Conservation (phyloP, 371 early-diverging fungal genomes). For the Rhizopus microsporus region DNA sequence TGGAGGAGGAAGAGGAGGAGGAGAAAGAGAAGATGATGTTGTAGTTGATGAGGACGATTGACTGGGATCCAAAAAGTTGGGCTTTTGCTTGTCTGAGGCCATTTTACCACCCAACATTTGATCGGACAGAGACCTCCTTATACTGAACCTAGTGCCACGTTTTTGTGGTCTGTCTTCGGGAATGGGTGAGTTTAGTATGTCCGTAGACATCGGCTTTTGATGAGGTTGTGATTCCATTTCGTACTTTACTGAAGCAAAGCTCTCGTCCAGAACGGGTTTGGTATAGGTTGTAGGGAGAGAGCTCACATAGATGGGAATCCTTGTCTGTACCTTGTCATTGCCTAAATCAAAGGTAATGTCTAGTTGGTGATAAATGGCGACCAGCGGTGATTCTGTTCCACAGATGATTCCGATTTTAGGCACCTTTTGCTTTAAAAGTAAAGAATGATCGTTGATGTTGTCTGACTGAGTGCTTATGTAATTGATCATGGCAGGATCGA, state of each 20-base stretch:
- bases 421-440: background rate
- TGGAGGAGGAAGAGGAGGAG: conserved; percentile 3
- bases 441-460: background rate
- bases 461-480: conserved; percentile 1
- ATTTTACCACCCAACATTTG: conserved; percentile 5
- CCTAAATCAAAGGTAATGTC: conserved; percentile 26
- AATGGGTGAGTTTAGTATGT: conserved; percentile 2
- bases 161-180: background rate
- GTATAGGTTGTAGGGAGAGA: conserved; percentile 2
- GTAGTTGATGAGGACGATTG: background rate
- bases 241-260: conserved; percentile 4
- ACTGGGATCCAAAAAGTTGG: background rate
- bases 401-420: background rate
- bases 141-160: background rate
- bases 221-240: conserved; percentile 14
- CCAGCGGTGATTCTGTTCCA: conserved; percentile 18
- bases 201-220: conserved; percentile 3
- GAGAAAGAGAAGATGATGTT: background rate
- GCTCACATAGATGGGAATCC: conserved; percentile 20
- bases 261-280: background rate
- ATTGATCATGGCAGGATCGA: background rate
- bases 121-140: conserved; percentile 15
- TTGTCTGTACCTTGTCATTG: conserved; percentile 16
- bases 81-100: background rate
- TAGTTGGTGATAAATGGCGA: conserved; percentile 17